Conservation (phyloP, 2,329 filamentous ascomycete species). For the Elsinoe australis region DNA sequence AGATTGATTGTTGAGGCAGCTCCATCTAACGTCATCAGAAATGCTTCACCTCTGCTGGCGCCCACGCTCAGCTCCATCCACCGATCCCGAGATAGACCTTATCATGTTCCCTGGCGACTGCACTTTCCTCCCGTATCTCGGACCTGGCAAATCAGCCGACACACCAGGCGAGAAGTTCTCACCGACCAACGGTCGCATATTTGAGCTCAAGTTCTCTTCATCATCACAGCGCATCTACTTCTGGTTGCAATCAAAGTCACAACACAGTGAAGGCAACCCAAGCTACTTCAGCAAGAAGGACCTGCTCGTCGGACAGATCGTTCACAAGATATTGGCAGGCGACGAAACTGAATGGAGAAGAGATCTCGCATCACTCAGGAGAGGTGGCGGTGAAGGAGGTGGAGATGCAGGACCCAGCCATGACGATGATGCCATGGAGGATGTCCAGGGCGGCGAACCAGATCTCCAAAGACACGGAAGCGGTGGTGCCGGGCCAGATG, state of each 20-base stretch:
- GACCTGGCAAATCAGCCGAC: conserved; percentile 25
- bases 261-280: conserved; percentile 60
- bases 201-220: conserved; percentile 85
- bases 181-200: conserved; percentile 76
- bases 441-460: conserved; percentile 59
- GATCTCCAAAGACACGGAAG: conserved; percentile 51
- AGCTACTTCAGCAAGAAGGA: conserved; percentile 80
- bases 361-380: conserved; percentile 56
- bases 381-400: conserved; percentile 56
- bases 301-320: conserved; percentile 77
- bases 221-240: conserved; percentile 88
- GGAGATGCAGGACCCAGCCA: conserved; percentile 34
- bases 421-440: conserved; percentile 63
- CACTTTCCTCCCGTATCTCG: conserved; percentile 69
- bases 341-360: conserved; percentile 73
- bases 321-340: conserved; percentile 76
- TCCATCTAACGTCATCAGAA: conserved; percentile 49
- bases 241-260: conserved; percentile 89
- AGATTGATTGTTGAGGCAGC: neutral
- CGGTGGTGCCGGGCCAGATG: conserved; percentile 76
- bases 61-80: conserved; percentile 61
- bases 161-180: conserved; percentile 46
- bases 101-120: conserved; percentile 90
- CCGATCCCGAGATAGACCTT: conserved; percentile 74
- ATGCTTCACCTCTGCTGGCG: conserved; percentile 97